Base-by-base conservation (phyloP, 805 yeast species). In the Wickerhamiella alocasiicola region DNA sequence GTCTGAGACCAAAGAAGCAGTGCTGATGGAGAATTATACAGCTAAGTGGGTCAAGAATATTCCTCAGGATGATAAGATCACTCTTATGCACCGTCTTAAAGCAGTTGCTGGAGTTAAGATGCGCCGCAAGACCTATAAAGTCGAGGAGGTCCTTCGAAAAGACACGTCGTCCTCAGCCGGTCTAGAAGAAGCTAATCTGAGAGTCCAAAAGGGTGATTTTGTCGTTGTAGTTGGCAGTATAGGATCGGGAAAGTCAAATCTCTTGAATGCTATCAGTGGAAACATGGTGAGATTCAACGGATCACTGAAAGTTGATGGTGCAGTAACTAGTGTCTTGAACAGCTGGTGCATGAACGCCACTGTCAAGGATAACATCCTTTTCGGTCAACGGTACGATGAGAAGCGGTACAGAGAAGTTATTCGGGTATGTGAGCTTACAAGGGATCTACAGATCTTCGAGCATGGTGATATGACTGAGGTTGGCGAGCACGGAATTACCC, bases 291-390 rank as follows among this genome's bases (percentile, higher is more conserved):
- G 70, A 48, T 60, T 59, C 0, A 31, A 51, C 0, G 94, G 94
- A 31, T 40, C 53, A 0, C 64, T 78, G 2, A 57, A 59, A 27
- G 62, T 74, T 5, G 66, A 67, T 47, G 87, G 88, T 2, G 61
- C 50, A 50, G 70, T 70, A 16, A 57, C 68, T 11, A 57, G 65
- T 42, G 72, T 76, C 45, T 81, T 87, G 16, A 70, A 70, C 32
- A 88, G 87, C 13, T 83, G 94, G 94, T 73, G 83, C 30, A 87
- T 80, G 52, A 83, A 82, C 59, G 74, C 81, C 2, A 78, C 93
- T 0, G 75, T 83, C 20, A 67, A 72, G 48, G 81, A 79, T 11
- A 83, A 83, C 53, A 82, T 83, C 36, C 39, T 68, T 3, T 84
- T 83, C 59, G 94, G 94, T 2, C 42, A 39, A 3, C 68, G 67